Evolutionary conservation across 352 stramenopile genomes (phyloP), one percentile per base, ranked within the genome.

Genomic region (Saprolegnia diclina): DNA sequence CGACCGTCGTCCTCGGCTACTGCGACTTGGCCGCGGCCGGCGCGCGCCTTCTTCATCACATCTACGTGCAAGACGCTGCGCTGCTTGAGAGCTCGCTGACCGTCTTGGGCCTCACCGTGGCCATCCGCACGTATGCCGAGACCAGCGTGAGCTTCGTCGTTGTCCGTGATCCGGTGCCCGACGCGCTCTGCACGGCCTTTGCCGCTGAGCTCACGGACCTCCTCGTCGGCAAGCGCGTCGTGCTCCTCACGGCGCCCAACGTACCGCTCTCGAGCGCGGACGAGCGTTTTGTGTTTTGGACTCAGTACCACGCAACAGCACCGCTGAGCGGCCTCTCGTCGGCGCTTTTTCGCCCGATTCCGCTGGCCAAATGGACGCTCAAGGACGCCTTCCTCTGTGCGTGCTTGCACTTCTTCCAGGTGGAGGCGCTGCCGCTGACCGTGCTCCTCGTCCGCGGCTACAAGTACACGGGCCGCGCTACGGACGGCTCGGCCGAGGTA

Each of bases 391-490:
- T 69, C 45, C 53, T 69, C 11, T 48, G 63, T 21, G 44, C 63
- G 4, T 56, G 45, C n/a, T 56, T 69, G 53, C 63, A 69, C 21
- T 69, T 69, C 46, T 56, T 69, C 38, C 63, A 69, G 22, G 63
- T 69, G 18, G 63, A 69, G 26, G n/a, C 44, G 19, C 50, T 69
- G 18, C 22, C 42, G 19, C 21, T 55, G 18, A 69, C 63, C 5
- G 21, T 69, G 19, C 13, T 69, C 14, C 6, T 69, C 16, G 63
- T 69, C 7, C 63, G 63, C 32, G 63, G 63, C 9, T 69, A 69
- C 63, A 69, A 69, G 37, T 69, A 46, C 46, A 42, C 44, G 21
- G 35, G 24, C 10, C 29, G 21, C 18, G 14, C 5, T 19, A 29
- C 18, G 14, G 63, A 69, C 37, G 63, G 63, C 40, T 62, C 63